Percentiles rank a stretch among this genome's conserved stretches.
phyloP scores from a whole-genome alignment of 1,139 yeast species.

The Blastobotrys proliferans region DNA sequence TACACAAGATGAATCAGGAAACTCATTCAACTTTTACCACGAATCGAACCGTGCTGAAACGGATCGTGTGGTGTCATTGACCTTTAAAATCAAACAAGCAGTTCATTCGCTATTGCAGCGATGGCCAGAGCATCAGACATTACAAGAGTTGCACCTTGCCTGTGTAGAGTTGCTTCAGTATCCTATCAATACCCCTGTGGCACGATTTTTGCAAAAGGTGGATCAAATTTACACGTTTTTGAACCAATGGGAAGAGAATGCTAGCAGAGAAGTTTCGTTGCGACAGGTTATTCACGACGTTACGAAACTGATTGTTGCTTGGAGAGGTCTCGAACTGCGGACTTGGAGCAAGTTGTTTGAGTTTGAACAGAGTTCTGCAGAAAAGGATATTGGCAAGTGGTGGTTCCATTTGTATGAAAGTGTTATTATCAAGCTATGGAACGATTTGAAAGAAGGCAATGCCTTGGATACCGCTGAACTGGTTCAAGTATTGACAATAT shows the following conservation, averaged over 20 bases:
- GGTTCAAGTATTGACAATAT: constrained; percentile 68
- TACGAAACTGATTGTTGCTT: constrained; percentile 68
- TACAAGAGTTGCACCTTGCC: constrained; percentile 63
- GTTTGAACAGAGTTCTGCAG: constrained; percentile 56
- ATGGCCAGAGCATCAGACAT: constrained; percentile 96
- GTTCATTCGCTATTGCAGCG: constrained; percentile 51
- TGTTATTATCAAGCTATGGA: constrained; percentile 36
- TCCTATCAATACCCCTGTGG: constrained; percentile 68
- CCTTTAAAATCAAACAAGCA: constrained; percentile 47
- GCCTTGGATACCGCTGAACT: constrained; percentile 42
- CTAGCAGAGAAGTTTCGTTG: constrained; percentile 72
- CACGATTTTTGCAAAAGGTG: constrained; percentile 70
- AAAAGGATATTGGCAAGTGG: constrained; percentile 63
- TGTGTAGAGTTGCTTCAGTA: constrained; percentile 62
- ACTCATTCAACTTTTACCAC: constrained; percentile 58
- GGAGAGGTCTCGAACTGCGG: constrained; percentile 84
- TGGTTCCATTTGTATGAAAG: constrained; percentile 89
- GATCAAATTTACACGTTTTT: constrained; percentile 82
- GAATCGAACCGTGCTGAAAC: constrained; percentile 64
- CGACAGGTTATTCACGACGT: constrained; percentile 51
- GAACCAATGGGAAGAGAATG: constrained; percentile 92
- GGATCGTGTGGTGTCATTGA: constrained; percentile 50
- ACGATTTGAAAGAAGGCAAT: constrained; percentile 18
- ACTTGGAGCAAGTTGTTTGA: constrained; percentile 80
- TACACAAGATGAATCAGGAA: constrained; percentile 9